These are phyloP conservation scores for Volvariella surrecta DNA, from an alignment of 1,284 basidiomycete genomes.

Conservation along the genomic window DNA sequence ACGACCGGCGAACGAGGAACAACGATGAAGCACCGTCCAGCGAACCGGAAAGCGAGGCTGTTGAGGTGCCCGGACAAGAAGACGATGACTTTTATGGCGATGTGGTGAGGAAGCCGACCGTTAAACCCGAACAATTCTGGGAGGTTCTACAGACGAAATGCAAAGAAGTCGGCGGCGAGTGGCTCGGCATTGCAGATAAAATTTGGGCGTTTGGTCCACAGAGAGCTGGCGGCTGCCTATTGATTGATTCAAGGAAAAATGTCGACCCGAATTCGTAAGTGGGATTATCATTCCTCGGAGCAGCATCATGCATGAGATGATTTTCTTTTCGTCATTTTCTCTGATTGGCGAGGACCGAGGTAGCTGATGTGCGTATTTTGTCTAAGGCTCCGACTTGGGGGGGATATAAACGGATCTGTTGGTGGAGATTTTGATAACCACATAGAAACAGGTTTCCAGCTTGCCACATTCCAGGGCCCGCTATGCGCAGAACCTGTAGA, in stretches of 20 bases:
- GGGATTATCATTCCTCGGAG: no score
- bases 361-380: constrained; percentile 17
- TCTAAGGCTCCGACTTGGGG: constrained; percentile 38
- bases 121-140: constrained; percentile 82
- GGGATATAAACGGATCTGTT: constrained; percentile 22
- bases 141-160: constrained; percentile 57
- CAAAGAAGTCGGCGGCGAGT: constrained; percentile 70
- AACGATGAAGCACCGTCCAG: constrained; percentile 17
- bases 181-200: constrained; percentile 58
- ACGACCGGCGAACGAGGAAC: constrained; percentile 24
- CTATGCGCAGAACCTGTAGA: constrained; percentile 93
- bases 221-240: constrained; percentile 77
- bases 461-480: constrained; percentile 91
- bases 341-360: constrained; percentile 10
- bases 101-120: constrained; percentile 49
- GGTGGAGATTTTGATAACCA: constrained; percentile 66
- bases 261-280: constrained; percentile 44
- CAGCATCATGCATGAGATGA: no score
- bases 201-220: constrained; percentile 94
- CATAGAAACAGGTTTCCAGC: constrained; percentile 92
- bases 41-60: constrained; percentile 17
- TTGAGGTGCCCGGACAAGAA: constrained; percentile 28
- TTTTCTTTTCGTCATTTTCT: constrained; percentile 3
- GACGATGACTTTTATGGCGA: constrained; percentile 48
- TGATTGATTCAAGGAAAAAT: constrained; percentile 63